A percentile compares a stretch with the other conserved stretches of the same genome.
These are phyloP conservation scores for Mucuna pruriens DNA, from an alignment of 306 rosid species.

Conservation along the genomic window DNA sequence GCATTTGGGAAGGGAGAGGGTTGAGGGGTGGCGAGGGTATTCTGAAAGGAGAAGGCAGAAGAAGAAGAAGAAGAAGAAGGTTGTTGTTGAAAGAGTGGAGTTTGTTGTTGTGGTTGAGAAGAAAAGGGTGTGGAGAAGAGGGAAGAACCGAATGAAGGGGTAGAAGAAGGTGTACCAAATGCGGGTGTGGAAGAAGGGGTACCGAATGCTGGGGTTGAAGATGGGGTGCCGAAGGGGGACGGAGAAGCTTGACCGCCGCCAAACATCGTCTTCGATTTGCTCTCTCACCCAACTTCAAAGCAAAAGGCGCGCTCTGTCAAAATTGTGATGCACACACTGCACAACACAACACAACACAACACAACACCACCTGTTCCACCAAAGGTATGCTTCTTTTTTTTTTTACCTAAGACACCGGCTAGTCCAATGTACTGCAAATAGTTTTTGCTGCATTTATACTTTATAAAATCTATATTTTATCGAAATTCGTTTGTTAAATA, in stretches of 20 bases:
- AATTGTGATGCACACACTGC: too few species aligned
- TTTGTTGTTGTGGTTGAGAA: constrained; percentile 59
- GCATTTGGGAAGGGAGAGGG: constrained; percentile 54
- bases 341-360: too few species aligned
- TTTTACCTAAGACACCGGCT: too few species aligned
- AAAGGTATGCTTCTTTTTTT: too few species aligned
- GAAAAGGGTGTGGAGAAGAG: constrained; percentile 57
- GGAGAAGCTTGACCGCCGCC: constrained; percentile 61
- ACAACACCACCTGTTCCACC: too few species aligned
- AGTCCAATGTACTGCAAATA: too few species aligned
- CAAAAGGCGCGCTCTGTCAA: too few species aligned
- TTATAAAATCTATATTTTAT: too few species aligned
- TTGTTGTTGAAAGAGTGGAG: constrained; percentile 55
- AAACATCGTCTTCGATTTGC: constrained; percentile 44
- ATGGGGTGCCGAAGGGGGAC: constrained; percentile 40
- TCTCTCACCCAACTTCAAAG: too few species aligned
- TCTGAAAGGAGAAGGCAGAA: constrained; percentile 66
- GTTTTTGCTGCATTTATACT: too few species aligned
- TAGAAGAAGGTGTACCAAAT: constrained; percentile 19
- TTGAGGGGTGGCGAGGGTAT: constrained; percentile 56
- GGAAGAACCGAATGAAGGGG: constrained; percentile 58
- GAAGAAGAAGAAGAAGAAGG: constrained; percentile 44
- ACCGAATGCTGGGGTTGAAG: constrained; percentile 24
- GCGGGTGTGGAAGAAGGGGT: neutral
- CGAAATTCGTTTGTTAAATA: too few species aligned